A percentile compares a stretch with the other conserved stretches of the same genome.
Conservation (phyloP, 2,329 filamentous ascomycete species). For the Venturiaceae sp. region DNA sequence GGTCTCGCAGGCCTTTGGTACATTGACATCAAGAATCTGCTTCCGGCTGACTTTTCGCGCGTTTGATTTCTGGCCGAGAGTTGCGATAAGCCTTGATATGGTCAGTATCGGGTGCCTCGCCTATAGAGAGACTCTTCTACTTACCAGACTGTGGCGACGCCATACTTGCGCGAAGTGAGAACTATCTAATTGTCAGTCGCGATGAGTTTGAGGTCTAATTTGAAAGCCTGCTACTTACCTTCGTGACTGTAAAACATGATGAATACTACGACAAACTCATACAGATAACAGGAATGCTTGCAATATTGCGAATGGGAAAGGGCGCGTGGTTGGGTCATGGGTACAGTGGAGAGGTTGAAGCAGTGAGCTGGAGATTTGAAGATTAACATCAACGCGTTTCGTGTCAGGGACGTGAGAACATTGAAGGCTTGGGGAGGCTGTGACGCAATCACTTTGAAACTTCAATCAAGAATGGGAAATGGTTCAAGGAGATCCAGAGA, state of each 20-base stretch:
- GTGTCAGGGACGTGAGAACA: neutral
- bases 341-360: neutral
- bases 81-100: slow-evolving; percentile 71
- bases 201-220: neutral
- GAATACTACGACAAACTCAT: neutral
- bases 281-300: neutral
- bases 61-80: slow-evolving; percentile 63
- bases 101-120: slow-evolving; percentile 14
- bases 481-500: too few species aligned
- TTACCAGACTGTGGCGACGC: slow-evolving; percentile 90
- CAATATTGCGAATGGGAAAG: neutral
- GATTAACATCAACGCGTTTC: neutral
- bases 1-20: slow-evolving; percentile 78
- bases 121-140: slow-evolving; percentile 16
- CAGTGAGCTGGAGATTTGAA: neutral
- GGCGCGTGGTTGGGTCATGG: neutral
- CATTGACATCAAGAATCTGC: slow-evolving; percentile 78
- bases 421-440: too few species aligned
- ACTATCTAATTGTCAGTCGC: slow-evolving; percentile 36
- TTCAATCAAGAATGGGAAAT: too few species aligned
- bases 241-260: slow-evolving; percentile 94
- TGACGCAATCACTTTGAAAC: too few species aligned
- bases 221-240: slow-evolving; percentile 54
- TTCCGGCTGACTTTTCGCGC: slow-evolving; percentile 71
- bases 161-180: slow-evolving; percentile 77